Evolutionary conservation across 2,329 filamentous ascomycete genomes (phyloP), one percentile per base, ranked within the genome.

Genomic region (Beauveria australis): DNA sequence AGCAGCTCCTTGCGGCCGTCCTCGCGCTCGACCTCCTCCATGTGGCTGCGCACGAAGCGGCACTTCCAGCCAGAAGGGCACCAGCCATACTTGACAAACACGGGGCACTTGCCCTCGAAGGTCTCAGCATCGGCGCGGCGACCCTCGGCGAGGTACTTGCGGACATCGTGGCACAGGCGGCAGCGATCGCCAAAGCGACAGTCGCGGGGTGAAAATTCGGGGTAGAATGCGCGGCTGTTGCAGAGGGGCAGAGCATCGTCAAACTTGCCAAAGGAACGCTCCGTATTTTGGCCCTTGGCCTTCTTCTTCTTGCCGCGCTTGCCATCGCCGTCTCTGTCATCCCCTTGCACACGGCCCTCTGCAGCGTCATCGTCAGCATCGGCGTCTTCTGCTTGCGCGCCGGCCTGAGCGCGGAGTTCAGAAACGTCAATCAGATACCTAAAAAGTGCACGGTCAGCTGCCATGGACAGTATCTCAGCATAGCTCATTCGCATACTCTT

Each of bases 21-120:
- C 59, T 87, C 86, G 22, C 80, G 85, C 65, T 89, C 84, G 26
- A 89, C 75, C 74, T 97, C 93, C 64, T 86, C 81, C 67, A 91
- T 94, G 74, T 99, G 94, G 64, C 91, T 95, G 64, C 83, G 83
- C 40, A 91, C 89, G 70, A 97, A 96, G 24, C 93, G 88, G 72
- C 94, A 99, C 72, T 93, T 96, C 92, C 93, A 99, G 6, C 94
- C 94, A 16, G 88, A 84, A 53, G 84, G 81, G 68, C 94, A 99
- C 63, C 80, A 84, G 14, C 92, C 92, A 64, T 88, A 84, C 18
- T 79, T 78, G 65, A 90, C 87, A 73, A 86, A 97, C 9, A 96
- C 82, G 0, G 92, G 93, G 69, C 94, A 99, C 63, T 88, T 79
- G 7, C 90, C 89, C 47, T 80, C 81, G 68, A 96, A 88, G 0